These are phyloP conservation scores for Pythium volutum DNA, from an alignment of 352 stramenopile species.

Conservation along the genomic window DNA sequence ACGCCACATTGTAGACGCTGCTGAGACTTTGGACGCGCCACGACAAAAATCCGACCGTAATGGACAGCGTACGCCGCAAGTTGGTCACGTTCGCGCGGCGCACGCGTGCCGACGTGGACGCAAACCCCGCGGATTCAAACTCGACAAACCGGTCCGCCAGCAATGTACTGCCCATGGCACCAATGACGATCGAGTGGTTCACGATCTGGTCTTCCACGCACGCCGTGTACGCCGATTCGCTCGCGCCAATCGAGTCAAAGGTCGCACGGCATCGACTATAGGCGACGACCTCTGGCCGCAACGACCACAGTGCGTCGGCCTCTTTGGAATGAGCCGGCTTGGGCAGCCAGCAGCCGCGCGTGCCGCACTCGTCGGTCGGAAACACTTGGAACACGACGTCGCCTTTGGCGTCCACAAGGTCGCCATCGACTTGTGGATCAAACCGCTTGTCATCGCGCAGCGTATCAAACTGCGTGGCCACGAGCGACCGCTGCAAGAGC, in stretches of 20 bases:
- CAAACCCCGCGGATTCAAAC: slow-evolving; percentile 1
- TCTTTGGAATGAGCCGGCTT: slow-evolving; percentile 10
- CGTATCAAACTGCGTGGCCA: slow-evolving; percentile 10
- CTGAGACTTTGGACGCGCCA: slow-evolving; percentile 15
- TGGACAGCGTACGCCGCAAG: slow-evolving; percentile 10
- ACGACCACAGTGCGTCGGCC: slow-evolving; percentile 2
- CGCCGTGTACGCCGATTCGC: neutral
- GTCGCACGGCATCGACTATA: slow-evolving; percentile 12
- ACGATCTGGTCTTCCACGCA: slow-evolving; percentile 8
- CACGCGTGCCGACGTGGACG: neutral
- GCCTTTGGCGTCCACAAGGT: slow-evolving; percentile 5
- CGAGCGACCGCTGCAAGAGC: slow-evolving; percentile 3
- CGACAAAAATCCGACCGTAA: slow-evolving; percentile 15
- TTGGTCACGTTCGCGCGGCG: slow-evolving; percentile 22
- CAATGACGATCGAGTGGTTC: slow-evolving; percentile 17
- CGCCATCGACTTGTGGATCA: neutral
- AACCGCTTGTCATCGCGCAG: slow-evolving; percentile 8
- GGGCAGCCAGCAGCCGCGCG: slow-evolving; percentile 17
- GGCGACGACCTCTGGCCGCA: slow-evolving; percentile 14
- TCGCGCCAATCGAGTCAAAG: slow-evolving; percentile 11
- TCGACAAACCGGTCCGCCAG: slow-evolving; percentile 14
- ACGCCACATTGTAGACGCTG: neutral
- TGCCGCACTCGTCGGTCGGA: slow-evolving; percentile 14
- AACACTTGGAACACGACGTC: slow-evolving; percentile 17
- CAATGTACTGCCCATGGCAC: slow-evolving; percentile 6